A percentile compares a stretch with the other conserved stretches of the same genome.
These are phyloP conservation scores for Hemisphaericaspora subhashii DNA, from an alignment of 1,139 yeast genomes.

Conservation along the genomic window DNA sequence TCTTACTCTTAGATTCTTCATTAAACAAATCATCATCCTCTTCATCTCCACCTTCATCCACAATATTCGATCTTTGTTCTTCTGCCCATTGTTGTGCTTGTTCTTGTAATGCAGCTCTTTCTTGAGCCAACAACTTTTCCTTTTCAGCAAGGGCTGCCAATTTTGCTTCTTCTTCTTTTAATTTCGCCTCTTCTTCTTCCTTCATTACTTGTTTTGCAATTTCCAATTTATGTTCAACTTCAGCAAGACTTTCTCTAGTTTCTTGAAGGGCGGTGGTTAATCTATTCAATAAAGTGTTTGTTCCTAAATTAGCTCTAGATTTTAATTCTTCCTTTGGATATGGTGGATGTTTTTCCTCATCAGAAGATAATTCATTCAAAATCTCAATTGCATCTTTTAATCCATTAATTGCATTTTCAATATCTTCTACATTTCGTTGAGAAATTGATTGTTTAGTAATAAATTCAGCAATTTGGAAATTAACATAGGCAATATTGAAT, in stretches of 20 bases:
- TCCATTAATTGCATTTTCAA: constrained; percentile 57
- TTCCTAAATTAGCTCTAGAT: constrained; percentile 83
- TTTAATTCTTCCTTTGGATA: constrained; percentile 76
- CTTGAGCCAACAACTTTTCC: constrained; percentile 59
- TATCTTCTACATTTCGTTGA: constrained; percentile 61
- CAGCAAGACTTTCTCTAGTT: constrained; percentile 66
- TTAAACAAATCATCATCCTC: constrained; percentile 31
- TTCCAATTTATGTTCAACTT: constrained; percentile 59
- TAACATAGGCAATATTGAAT: constrained; percentile 82
- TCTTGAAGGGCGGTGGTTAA: constrained; percentile 70
- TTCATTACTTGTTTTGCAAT: constrained; percentile 72
- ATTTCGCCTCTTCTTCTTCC: constrained; percentile 38
- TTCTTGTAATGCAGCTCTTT: constrained; percentile 70
- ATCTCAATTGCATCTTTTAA: constrained; percentile 63
- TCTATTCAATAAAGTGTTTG: constrained; percentile 70
- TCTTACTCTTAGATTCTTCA: constrained; percentile 25
- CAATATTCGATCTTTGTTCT: constrained; percentile 40
- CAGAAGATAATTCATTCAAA: constrained; percentile 58
- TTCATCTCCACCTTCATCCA: constrained; percentile 34
- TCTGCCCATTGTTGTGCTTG: constrained; percentile 85
- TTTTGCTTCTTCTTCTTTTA: constrained; percentile 34
- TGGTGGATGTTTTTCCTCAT: constrained; percentile 61
- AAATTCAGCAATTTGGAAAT: constrained; percentile 85
- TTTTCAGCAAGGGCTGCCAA: constrained; percentile 44
- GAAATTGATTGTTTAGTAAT: constrained; percentile 62